A percentile compares a stretch with the other conserved stretches of the same genome.
phyloP scores from a whole-genome alignment of 768 basidiomycete species.

The Termitomyces titanicus region DNA sequence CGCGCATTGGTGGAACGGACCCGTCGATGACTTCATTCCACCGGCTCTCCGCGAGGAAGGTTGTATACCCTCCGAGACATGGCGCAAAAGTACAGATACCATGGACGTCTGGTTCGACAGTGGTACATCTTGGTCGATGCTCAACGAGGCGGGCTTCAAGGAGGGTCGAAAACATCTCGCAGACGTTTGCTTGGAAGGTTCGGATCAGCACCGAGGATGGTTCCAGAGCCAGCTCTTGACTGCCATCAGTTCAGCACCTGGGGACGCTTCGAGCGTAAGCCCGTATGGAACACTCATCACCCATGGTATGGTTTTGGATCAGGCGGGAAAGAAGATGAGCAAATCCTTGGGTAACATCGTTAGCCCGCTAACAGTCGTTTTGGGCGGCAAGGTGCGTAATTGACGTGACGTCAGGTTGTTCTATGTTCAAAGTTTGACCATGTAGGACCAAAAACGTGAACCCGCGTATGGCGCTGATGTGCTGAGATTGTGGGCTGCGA shows the following conservation, averaged over 20 bases:
- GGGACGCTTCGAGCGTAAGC: conserved; percentile 28
- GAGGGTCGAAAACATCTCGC: conserved; percentile 44
- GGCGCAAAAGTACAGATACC: conserved; percentile 86
- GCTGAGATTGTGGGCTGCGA: conserved; percentile 88
- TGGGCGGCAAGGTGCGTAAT: conserved; percentile 66
- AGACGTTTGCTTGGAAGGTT: conserved; percentile 91
- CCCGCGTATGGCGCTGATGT: conserved; percentile 85
- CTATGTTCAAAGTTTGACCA: background rate
- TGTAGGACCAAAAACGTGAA: conserved; percentile 62
- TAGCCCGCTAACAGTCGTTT: conserved; percentile 76
- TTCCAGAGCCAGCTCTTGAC: conserved; percentile 96
- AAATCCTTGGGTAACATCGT: conserved; percentile 93
- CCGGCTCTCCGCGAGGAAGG: conserved; percentile 50
- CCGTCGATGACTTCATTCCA: conserved; percentile 77
- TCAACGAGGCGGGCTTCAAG: conserved; percentile 38
- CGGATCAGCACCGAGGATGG: conserved; percentile 98
- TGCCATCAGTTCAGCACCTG: conserved; percentile 49
- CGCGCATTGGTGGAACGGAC: conserved; percentile 90
- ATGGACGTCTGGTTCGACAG: conserved; percentile 99
- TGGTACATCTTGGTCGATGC: conserved; percentile 89
- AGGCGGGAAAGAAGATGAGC: conserved; percentile 93
- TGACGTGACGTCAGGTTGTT: background rate
- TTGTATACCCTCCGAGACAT: conserved; percentile 37
- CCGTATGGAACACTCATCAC: conserved; percentile 84
- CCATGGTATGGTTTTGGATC: conserved; percentile 95